These are phyloP conservation scores for Pseudogymnoascus sp. DNA, from an alignment of 2,329 filamentous ascomycete species.

Conservation along the genomic window DNA sequence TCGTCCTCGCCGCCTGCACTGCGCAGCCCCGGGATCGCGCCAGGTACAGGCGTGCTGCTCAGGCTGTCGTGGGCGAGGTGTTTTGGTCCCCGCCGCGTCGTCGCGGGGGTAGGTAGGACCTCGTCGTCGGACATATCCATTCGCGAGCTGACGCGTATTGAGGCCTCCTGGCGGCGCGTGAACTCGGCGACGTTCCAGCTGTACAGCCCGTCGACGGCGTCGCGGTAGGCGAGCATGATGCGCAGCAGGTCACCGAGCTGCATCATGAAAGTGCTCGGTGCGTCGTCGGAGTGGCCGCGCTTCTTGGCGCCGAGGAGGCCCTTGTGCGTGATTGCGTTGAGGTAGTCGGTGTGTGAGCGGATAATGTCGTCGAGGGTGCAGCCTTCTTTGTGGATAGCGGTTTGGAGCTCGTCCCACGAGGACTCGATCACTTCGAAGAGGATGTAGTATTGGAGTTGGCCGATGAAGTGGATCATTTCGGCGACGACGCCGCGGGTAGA, in stretches of 20 bases:
- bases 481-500: constrained; percentile 78
- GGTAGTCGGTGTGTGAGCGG: constrained; percentile 79
- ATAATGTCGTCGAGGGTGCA: constrained; percentile 95
- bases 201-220: constrained; percentile 88
- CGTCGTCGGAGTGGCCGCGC: constrained; percentile 43
- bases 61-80: constrained; percentile 10
- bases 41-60: constrained; percentile 13
- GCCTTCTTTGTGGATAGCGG: constrained; percentile 71
- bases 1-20: constrained; percentile 41
- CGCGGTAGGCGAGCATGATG: constrained; percentile 87
- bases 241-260: constrained; percentile 90
- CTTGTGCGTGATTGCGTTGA: constrained; percentile 92
- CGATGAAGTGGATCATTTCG: constrained; percentile 98
- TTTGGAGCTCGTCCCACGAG: constrained; percentile 85
- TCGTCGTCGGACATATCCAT: constrained; percentile 22
- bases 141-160: constrained; percentile 60
- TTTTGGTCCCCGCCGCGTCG: constrained; percentile 22
- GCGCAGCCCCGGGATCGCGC: constrained; percentile 20
- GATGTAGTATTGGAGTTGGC: constrained; percentile 96
- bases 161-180: constrained; percentile 77
- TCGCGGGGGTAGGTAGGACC: constrained; percentile 21
- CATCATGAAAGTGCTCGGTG: constrained; percentile 67
- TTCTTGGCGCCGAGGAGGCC: constrained; percentile 72
- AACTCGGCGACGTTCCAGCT: constrained; percentile 93
- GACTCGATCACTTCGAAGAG: constrained; percentile 97